These are phyloP conservation scores for Eutypella sp. DNA, from an alignment of 2,329 filamentous ascomycete genomes.

Conservation along the genomic window DNA sequence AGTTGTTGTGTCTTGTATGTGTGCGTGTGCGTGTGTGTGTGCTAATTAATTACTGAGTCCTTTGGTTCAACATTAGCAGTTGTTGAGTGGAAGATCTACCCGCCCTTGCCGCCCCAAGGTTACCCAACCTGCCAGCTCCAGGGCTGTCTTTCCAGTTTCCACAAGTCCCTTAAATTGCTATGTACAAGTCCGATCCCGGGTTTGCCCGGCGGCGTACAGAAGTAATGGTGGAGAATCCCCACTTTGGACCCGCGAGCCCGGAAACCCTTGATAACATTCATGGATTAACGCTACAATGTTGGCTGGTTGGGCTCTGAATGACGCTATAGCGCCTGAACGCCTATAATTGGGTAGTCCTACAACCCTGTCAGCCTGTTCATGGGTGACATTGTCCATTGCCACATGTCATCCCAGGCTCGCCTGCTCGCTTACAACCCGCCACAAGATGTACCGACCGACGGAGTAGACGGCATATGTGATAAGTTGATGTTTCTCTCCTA, in stretches of 20 bases:
- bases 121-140: background rate
- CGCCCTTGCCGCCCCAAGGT: background rate
- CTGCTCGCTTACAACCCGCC: too few species aligned
- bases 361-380: background rate
- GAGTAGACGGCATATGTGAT: background rate
- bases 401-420: background rate
- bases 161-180: background rate
- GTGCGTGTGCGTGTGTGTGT: too few species aligned
- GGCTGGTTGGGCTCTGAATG: too few species aligned
- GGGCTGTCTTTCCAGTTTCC: background rate
- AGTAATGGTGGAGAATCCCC: too few species aligned
- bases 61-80: too few species aligned
- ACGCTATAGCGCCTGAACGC: too few species aligned
- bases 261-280: background rate
- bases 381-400: background rate
- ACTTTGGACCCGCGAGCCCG: background rate
- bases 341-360: background rate
- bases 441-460: too few species aligned
- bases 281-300: background rate
- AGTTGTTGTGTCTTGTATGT: too few species aligned
- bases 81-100: too few species aligned
- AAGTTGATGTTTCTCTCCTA: background rate
- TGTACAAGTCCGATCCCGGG: background rate
- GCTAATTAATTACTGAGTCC: too few species aligned
- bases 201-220: background rate